phyloP scores from a whole-genome alignment of 2,329 filamentous ascomycete species.

The Fusarium sulawesiense region DNA sequence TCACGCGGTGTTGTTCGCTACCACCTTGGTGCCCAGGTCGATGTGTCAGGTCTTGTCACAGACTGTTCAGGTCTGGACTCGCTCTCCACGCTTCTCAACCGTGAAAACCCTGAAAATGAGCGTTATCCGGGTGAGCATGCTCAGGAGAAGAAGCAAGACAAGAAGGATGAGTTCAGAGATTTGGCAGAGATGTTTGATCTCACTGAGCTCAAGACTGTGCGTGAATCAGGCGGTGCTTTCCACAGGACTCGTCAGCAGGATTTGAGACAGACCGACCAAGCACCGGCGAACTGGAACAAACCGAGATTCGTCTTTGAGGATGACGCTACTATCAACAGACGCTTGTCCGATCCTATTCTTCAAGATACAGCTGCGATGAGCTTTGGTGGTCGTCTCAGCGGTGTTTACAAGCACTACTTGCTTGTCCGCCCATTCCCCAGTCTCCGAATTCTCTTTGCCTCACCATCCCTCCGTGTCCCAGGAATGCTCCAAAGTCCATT shows the following conservation, averaged over 20 bases:
- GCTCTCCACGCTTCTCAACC: slow-evolving; percentile 59
- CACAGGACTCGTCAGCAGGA: slow-evolving; percentile 55
- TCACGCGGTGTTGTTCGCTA: slow-evolving; percentile 74
- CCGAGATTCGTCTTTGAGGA: slow-evolving; percentile 56
- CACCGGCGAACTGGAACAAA: slow-evolving; percentile 53
- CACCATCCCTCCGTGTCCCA: slow-evolving; percentile 73
- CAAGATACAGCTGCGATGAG: slow-evolving; percentile 24
- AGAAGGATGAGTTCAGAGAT: slow-evolving; percentile 70
- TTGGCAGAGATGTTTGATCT: slow-evolving; percentile 77
- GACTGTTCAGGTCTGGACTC: slow-evolving; percentile 74
- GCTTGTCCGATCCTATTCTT: slow-evolving; percentile 37
- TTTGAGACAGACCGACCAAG: slow-evolving; percentile 56
- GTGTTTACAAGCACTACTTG: slow-evolving; percentile 67
- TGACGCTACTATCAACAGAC: slow-evolving; percentile 41
- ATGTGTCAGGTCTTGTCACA: slow-evolving; percentile 75
- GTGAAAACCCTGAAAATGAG: slow-evolving; percentile 46
- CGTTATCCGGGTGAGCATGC: slow-evolving; percentile 32
- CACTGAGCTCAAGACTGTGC: slow-evolving; percentile 72
- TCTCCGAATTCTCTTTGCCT: slow-evolving; percentile 75
- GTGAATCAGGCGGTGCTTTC: slow-evolving; percentile 72
- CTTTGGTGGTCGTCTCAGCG: slow-evolving; percentile 45
- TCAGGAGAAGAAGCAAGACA: not conserved
- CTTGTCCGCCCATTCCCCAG: slow-evolving; percentile 74
- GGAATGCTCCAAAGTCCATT: slow-evolving; percentile 73
- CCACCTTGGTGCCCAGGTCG: slow-evolving; percentile 77